Base-by-base conservation (phyloP, 495 filamentous ascomycete species). In the Hypoxylon trugodes region DNA sequence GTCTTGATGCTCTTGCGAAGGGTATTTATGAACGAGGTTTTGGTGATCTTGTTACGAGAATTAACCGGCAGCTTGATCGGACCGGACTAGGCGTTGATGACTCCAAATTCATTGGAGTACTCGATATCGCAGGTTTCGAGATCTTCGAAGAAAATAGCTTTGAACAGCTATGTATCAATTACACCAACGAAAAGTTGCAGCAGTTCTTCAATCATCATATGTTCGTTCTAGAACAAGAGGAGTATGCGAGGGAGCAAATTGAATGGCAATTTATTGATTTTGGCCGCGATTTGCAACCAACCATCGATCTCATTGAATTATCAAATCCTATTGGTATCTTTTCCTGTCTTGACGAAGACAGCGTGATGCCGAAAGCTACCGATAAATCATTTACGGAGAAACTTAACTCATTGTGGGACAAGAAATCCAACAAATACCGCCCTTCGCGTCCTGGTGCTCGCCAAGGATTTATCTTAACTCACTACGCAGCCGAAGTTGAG, bases 181-280 rank as follows among this genome's bases (percentile, higher is more conserved):
- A 98, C 77, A 98, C 96, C 55, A 99, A 99, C 74, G 96, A 99
- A 73, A 99, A 97, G 74, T 86, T 99, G 4, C 96, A 99, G 72
- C 96, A 99, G 65, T 99, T 98, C 73, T 99, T 99, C 83, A 99
- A 99, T 59, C 96, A 99, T 66, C 96, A 99, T 79, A 99, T 99
- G 96, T 99, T 99, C 73, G 96, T 99, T 16, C 77, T 99, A 16
- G 96, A 99, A 71, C 96, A 99, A 71, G 96, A 99, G 71, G 96
- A 99, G 74, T 99, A 99, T 75, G 93, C 96, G 12, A 78, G 93
- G 45, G 96, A 99, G 72, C 91, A 96, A 73, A 99, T 99, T 66
- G 94, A 99, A 76, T 99, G 96, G 96, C 92, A 97, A 71, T 99
- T 99, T 72, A 98, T 99, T 70, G 96, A 99, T 71, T 99, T 99